Base-by-base conservation (phyloP, 1,284 basidiomycete species). In the Xanthoconium separans region DNA sequence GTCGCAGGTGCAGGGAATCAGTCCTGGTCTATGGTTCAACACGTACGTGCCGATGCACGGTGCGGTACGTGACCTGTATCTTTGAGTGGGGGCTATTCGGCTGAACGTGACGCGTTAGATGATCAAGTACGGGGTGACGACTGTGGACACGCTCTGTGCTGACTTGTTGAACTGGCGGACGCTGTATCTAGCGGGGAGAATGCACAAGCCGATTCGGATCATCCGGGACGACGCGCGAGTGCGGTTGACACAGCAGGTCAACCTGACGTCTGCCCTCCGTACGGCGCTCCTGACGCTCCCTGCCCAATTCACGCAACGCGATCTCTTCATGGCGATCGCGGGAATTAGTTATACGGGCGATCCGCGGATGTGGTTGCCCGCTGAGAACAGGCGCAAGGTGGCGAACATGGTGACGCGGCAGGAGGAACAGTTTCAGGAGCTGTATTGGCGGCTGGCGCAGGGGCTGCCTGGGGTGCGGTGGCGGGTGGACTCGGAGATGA, bases 61-160 rank as follows among this genome's bases (percentile, higher is more conserved):
- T 46, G 83, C 89, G 62, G 92, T 95, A 70, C 71, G 92, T 87
- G 11, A 20, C 22, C 4, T 4, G 22, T 22, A 22, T 22, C 22
- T 22, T 22, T 34, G 0, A 15, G 20, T 33, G 24, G 5, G 16
- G 22, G 22, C 22, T 22, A 22, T 10, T 24, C 22, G 20, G 13
- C 24, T 60, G 56, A 55, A 46, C 16, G 29, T 42, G 29, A 22
- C 12, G 46, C 22, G 24, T 8, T 47, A 97, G 91, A 87, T 82
- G 48, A 91, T 98, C 74, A 99, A 99, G 75, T 99, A 99, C 70
- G 96, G 96, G n/a, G 87, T 98, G 27, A 95, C 96, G 33, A 93
- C 92, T 0, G 83, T 97, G 9, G 91, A 96, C 62, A 88, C 87
- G 53, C 81, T 99, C 30, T 93, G 91, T 62, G 81, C 85, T 1